Evolutionary conservation across 179 eudicot species (phyloP), one percentile per base, ranked within the genome.

Genomic region (Vitellaria paradoxa): DNA sequence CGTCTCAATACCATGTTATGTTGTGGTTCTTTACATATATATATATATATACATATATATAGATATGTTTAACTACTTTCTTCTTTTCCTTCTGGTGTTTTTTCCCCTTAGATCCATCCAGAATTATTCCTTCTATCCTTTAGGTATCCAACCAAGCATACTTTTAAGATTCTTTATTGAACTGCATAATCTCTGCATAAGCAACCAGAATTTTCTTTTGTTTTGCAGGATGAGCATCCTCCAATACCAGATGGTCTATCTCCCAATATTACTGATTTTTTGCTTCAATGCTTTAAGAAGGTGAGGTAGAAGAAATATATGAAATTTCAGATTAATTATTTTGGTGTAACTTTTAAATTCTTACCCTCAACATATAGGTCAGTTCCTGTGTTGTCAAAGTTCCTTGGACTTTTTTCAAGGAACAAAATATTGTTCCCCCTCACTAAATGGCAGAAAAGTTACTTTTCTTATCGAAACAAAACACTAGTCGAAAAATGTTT

Each of bases 181-280:
- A 50, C 42, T 24, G 5, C 9, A 23, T 8, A 47, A n/a, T 12
- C 68, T 70, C 15, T 59, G 79, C 70, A 72, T 9, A n/a, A 61
- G 47, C 70, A 45, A n/a, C 64, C 77, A 30, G 42, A 46, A 56
- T 68, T 79, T 69, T 26, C 70, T 59, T 56, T 49, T 75, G 18
- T 30, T 42, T 74, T 83, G 72, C 94, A 96, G 99, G 99, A 96
- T 86, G 98, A 94, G 76, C 87, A 85, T 78, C 99, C 99, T 85
- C 99, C 99, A 59, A 92, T 96, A 78, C 99, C 99, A 56, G 99
- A 96, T 80, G 88, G 97, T 78, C 85, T 96, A 40, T 96, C 99
- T 73, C 87, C 90, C 64, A 94, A 90, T 78, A 91, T 96, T 64
- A 86, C 97, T 46, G 97, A 96, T 88, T 96, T 96, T 85, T 82